Conservation (phyloP, 139 green algal genomes). For the Mychonastes homosphaera region DNA sequence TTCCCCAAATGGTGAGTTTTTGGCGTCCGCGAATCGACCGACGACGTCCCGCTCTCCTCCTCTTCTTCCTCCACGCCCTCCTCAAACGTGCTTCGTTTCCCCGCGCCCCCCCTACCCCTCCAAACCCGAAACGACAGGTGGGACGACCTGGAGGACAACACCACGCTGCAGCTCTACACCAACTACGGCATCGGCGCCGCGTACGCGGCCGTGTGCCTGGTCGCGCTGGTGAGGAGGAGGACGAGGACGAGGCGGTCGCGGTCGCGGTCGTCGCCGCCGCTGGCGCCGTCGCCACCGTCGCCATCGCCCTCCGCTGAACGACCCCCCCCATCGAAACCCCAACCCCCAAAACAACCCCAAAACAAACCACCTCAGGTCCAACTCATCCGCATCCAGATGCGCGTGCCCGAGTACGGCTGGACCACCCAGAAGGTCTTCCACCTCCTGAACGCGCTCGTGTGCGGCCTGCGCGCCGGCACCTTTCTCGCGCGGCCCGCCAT, state of each 20-base stretch:
- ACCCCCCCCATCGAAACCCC: neutral
- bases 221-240: constrained; percentile 48
- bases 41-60: too few species aligned
- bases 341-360: neutral
- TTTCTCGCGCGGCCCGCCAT: constrained; percentile 39
- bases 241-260: neutral
- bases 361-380: constrained; percentile 46
- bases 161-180: constrained; percentile 24
- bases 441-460: constrained; percentile 88
- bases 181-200: constrained; percentile 49
- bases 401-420: constrained; percentile 96
- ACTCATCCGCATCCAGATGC: constrained; percentile 77
- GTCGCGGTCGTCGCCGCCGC: neutral
- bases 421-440: constrained; percentile 99
- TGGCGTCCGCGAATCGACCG: too few species aligned
- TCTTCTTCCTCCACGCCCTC: too few species aligned
- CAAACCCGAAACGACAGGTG: too few species aligned
- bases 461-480: constrained; percentile 50
- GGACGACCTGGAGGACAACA: constrained; percentile 31
- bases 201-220: constrained; percentile 47
- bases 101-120: too few species aligned
- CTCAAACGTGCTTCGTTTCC: too few species aligned
- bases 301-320: neutral
- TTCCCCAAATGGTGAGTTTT: too few species aligned
- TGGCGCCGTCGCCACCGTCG: neutral